Evolutionary conservation across 2,329 filamentous ascomycete species (phyloP).

Genomic region (Xylaria sp.): DNA sequence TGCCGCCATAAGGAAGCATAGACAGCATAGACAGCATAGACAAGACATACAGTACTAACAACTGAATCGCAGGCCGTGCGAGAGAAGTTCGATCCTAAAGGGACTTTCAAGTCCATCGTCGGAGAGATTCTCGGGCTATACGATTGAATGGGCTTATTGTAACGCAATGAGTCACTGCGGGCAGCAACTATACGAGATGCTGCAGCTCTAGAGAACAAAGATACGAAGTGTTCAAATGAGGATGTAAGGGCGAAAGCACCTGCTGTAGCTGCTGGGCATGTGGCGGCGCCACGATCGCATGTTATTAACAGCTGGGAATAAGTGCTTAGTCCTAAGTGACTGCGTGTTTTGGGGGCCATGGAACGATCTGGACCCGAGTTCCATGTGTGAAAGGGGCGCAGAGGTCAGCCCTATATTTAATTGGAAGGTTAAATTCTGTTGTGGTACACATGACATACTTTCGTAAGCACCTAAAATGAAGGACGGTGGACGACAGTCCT

Average conservation of each 20-base stretch:
- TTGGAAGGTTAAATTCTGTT: not conserved
- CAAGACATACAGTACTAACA: not conserved
- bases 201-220: not conserved
- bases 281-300: not conserved
- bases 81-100: constrained; percentile 55
- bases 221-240: not conserved
- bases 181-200: not conserved
- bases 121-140: constrained; percentile 57
- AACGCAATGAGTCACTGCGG: not conserved
- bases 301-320: not conserved
- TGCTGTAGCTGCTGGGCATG: not conserved
- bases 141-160: constrained; percentile 23
- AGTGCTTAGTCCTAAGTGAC: not conserved
- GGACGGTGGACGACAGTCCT: not conserved
- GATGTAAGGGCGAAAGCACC: not conserved
- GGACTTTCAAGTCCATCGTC: constrained; percentile 53
- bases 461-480: not conserved
- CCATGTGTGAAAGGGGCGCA: not conserved
- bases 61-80: constrained; percentile 31
- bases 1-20: not conserved
- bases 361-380: not conserved
- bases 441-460: not conserved
- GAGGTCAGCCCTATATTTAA: not conserved
- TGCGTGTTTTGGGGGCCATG: not conserved
- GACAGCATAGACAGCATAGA: too few species aligned